Evolutionary conservation across 129 eudicot genomes (phyloP).

Genomic region (Lonicera japonica): DNA sequence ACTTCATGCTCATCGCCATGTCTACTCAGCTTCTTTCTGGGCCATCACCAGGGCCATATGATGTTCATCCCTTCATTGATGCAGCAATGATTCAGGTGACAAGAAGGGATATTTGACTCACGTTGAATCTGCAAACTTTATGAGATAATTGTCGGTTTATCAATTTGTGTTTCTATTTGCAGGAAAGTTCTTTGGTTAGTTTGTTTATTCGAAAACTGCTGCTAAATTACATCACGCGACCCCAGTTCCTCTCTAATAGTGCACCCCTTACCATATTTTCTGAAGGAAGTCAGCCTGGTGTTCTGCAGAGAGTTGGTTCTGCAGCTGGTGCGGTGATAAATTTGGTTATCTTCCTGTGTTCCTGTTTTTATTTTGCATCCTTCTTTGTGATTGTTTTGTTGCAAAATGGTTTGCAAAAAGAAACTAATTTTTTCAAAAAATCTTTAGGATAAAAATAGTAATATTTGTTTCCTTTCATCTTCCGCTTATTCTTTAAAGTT

Average conservation of each 20-base stretch:
- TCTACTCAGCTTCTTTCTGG: slow-evolving; percentile 95
- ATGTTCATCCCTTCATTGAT: slow-evolving; percentile 75
- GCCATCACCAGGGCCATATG: slow-evolving; percentile 83
- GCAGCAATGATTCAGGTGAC: slow-evolving; percentile 82
- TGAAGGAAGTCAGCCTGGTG: slow-evolving; percentile 74
- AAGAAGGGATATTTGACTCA: neutral
- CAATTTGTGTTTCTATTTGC: slow-evolving; percentile 22
- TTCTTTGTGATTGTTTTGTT: neutral
- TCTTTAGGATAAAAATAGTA: neutral
- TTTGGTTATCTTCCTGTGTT: too few species aligned
- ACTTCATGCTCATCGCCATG: slow-evolving; percentile 87
- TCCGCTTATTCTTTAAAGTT: too few species aligned
- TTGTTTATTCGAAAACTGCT: slow-evolving; percentile 62
- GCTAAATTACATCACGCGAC: slow-evolving; percentile 59
- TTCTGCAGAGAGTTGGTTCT: slow-evolving; percentile 82
- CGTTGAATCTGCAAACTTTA: neutral
- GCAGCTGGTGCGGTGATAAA: slow-evolving; percentile 62
- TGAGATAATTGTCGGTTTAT: neutral
- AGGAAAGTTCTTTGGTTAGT: slow-evolving; percentile 63
- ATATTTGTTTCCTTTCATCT: neutral
- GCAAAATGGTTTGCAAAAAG: neutral
- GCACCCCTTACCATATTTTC: slow-evolving; percentile 49
- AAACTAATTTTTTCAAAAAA: neutral
- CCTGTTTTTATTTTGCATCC: too few species aligned
- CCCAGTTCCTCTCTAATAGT: slow-evolving; percentile 32